Evolutionary conservation across 495 filamentous ascomycete species (phyloP).

Genomic region (Penicillium lagena): DNA sequence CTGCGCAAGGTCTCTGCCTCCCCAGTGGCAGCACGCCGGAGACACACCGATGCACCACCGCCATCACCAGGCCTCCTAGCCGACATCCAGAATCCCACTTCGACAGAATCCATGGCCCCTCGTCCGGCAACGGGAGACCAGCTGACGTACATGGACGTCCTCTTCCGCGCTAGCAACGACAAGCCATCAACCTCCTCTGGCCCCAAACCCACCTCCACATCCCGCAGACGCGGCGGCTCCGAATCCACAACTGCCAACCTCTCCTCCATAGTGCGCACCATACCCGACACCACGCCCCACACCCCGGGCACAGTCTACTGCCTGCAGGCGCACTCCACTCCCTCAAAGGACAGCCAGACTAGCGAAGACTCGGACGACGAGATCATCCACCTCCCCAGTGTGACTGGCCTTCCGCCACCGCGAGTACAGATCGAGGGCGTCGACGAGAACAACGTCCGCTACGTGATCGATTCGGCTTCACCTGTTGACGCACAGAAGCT

Average conservation of each 20-base stretch:
- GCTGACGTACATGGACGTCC: conserved; percentile 32
- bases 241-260: conserved; percentile 10
- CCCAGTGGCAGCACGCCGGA: conserved; percentile 14
- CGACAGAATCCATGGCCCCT: background rate
- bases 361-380: conserved; percentile 33
- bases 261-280: conserved; percentile 3
- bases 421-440: conserved; percentile 30
- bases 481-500: conserved; percentile 23
- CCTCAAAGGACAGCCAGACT: conserved; percentile 13
- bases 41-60: conserved; percentile 36
- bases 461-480: conserved; percentile 23
- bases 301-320: conserved; percentile 19
- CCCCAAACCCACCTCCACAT: background rate
- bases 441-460: conserved; percentile 33
- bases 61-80: conserved; percentile 28
- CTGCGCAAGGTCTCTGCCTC: conserved; percentile 13
- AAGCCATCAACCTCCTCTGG: conserved; percentile 1
- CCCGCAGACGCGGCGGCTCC: conserved; percentile 8
- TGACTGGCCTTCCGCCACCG: conserved; percentile 12
- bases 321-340: conserved; percentile 33
- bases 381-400: conserved; percentile 33
- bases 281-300: conserved; percentile 2
- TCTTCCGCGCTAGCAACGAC: conserved; percentile 16
- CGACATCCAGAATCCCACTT: conserved; percentile 8
- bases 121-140: conserved; percentile 7